A percentile compares a stretch with the other conserved stretches of the same genome.
These are phyloP conservation scores for Podospora sp. DNA, from an alignment of 495 filamentous ascomycete genomes.

Conservation along the genomic window DNA sequence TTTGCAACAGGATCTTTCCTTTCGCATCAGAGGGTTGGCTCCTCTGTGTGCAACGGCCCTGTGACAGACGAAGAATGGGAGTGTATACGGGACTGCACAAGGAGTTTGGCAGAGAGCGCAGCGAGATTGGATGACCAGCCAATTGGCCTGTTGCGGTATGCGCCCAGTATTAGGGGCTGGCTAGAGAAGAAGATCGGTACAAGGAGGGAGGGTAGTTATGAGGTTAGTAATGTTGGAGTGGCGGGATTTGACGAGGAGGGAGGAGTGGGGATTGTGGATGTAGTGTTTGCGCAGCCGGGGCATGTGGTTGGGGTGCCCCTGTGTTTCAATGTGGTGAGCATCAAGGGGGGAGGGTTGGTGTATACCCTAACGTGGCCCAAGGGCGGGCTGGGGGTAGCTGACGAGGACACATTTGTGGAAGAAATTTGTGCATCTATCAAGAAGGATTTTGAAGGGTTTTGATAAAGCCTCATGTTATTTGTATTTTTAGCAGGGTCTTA, in stretches of 20 bases:
- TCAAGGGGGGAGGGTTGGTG: constrained; percentile 22
- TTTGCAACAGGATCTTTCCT: constrained; percentile 16
- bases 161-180: constrained; percentile 25
- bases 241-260: constrained; percentile 1
- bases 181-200: constrained; percentile 11
- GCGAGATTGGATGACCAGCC: constrained; percentile 23
- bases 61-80: constrained; percentile 19
- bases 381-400: constrained; percentile 18
- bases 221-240: constrained; percentile 23
- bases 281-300: constrained; percentile 27
- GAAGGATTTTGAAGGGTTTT: not conserved
- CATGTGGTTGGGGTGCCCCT: constrained; percentile 15
- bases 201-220: constrained; percentile 19
- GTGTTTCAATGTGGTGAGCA: constrained; percentile 16
- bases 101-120: constrained; percentile 10
- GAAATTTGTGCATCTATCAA: constrained; percentile 7
- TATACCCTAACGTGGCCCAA: constrained; percentile 20
- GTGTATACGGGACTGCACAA: constrained; percentile 1
- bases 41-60: not conserved
- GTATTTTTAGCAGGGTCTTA: no score
- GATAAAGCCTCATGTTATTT: no score
- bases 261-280: constrained; percentile 3
- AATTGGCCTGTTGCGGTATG: constrained; percentile 23
- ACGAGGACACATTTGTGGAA: constrained; percentile 17
- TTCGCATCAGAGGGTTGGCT: not conserved